A percentile compares a stretch with the other conserved stretches of the same genome.
phyloP scores from a whole-genome alignment of 495 filamentous ascomycete species.

The Neurospora sp. region DNA sequence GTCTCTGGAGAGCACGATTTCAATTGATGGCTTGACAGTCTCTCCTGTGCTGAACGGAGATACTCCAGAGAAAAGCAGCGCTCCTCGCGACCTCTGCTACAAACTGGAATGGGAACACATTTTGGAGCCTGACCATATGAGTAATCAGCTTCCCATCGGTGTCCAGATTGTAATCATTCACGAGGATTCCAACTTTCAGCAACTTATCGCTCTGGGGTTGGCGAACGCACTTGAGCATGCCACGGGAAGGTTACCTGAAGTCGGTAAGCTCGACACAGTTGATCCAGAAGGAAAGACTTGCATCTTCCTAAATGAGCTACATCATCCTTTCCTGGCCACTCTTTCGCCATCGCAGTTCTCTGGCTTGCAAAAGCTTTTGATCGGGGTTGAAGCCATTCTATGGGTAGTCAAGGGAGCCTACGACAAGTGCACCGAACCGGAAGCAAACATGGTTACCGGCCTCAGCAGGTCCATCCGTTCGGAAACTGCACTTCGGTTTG shows the following conservation, averaged over 20 bases:
- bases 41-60: slow-evolving; percentile 32
- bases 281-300: slow-evolving; percentile 25
- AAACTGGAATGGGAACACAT: slow-evolving; percentile 45
- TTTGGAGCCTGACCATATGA: slow-evolving; percentile 15
- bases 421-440: slow-evolving; percentile 29
- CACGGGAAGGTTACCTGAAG: slow-evolving; percentile 23
- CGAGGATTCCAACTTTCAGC: slow-evolving; percentile 33
- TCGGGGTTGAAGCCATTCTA: slow-evolving; percentile 29
- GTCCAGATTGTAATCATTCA: slow-evolving; percentile 35
- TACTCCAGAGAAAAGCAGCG: slow-evolving; percentile 12
- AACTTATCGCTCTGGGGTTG: slow-evolving; percentile 32
- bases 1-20: slow-evolving; percentile 24
- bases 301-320: slow-evolving; percentile 34
- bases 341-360: slow-evolving; percentile 26
- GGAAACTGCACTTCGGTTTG: slow-evolving; percentile 41
- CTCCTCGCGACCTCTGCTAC: slow-evolving; percentile 35
- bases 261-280: slow-evolving; percentile 22
- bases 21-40: slow-evolving; percentile 27
- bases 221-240: slow-evolving; percentile 30
- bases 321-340: slow-evolving; percentile 31
- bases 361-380: slow-evolving; percentile 27
- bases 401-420: slow-evolving; percentile 43
- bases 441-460: slow-evolving; percentile 44
- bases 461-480: slow-evolving; percentile 43
- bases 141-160: slow-evolving; percentile 10